Evolutionary conservation across 495 filamentous ascomycete genomes (phyloP), one percentile per base, ranked within the genome.

Genomic region (Hyaloscypha variabilis): DNA sequence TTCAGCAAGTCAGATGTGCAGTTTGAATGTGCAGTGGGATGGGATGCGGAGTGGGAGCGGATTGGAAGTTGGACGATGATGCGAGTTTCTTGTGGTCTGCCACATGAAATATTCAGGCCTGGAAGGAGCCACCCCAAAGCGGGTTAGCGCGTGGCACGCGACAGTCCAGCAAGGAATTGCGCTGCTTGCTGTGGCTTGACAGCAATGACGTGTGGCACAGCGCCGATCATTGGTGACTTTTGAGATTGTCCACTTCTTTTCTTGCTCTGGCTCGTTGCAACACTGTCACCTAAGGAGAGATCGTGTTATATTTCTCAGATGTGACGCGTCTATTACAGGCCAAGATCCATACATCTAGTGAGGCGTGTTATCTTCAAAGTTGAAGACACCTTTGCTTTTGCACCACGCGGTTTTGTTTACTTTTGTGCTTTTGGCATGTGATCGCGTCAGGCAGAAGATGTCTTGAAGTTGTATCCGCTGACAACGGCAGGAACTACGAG

Each of bases 381-480:
- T 51, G 24, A 68, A 68, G 56, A 56, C 56, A 61, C 61, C 2
- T 56, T 62, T 34, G 21, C 28, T 14, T 17, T 49, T 46, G 23
- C 3, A 29, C 8, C 29, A 57, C 24, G 4, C 25, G 25, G 23
- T 24, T 62, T 60, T 66, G 58, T 66, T 62, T 61, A 62, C 64
- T 68, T 64, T 42, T 1, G 30, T 13, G 19, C 13, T 60, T 64
- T 60, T 63, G 58, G 58, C 66, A 68, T 68, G 66, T 68, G 66
- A 68, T 68, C 26, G 61, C 28, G 57, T 68, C 66, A 68, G 65
- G 65, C 60, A 63, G 60, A 54, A 60, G 30, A 28, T 39, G 34
- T n/a, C 31, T 36, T 54, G 56, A 60, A 29, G 29, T 50, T 53
- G n/a, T 42, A 66, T 58, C 64, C 50, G 58, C 58, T 62, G 58